These are phyloP conservation scores for Dendrobium nobile DNA, from an alignment of 106 monocot genomes.

Conservation along the genomic window DNA sequence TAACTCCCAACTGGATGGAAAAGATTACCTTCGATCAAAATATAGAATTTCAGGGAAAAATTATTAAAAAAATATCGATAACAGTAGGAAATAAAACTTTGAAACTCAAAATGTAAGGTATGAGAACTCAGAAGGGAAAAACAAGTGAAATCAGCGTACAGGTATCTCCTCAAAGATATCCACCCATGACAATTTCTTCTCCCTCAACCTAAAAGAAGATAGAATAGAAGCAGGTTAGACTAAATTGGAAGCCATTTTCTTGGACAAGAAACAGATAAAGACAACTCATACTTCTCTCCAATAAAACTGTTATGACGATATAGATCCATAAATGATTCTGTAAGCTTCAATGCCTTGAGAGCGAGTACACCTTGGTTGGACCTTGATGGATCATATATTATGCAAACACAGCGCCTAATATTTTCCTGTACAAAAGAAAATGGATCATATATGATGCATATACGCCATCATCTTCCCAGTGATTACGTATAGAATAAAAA, in stretches of 20 bases:
- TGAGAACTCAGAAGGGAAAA: neutral
- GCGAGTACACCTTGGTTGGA: constrained; percentile 66
- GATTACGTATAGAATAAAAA: neutral
- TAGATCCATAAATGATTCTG: constrained; percentile 77
- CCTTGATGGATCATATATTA: constrained; percentile 90
- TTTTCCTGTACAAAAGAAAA: constrained; percentile 60
- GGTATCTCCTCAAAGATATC: constrained; percentile 99
- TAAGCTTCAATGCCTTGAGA: constrained; percentile 67
- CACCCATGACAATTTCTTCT: constrained; percentile 90
- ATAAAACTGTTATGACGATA: constrained; percentile 60
- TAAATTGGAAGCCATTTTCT: neutral
- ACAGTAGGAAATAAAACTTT: neutral
- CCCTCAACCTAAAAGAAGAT: constrained; percentile 54
- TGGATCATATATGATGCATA: neutral
- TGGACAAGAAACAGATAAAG: neutral
- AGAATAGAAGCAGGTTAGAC: neutral
- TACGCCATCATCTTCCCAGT: neutral
- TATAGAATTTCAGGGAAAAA: neutral
- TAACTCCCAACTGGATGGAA: neutral
- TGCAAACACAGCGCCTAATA: constrained; percentile 92
- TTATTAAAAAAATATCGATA: neutral
- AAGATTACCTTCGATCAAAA: neutral
- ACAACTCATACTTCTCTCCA: constrained; percentile 73
- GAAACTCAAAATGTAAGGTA: neutral
- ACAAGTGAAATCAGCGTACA: constrained; percentile 25